These are phyloP conservation scores for Acrocalymma vagum DNA, from an alignment of 2,329 filamentous ascomycete species.

Conservation along the genomic window DNA sequence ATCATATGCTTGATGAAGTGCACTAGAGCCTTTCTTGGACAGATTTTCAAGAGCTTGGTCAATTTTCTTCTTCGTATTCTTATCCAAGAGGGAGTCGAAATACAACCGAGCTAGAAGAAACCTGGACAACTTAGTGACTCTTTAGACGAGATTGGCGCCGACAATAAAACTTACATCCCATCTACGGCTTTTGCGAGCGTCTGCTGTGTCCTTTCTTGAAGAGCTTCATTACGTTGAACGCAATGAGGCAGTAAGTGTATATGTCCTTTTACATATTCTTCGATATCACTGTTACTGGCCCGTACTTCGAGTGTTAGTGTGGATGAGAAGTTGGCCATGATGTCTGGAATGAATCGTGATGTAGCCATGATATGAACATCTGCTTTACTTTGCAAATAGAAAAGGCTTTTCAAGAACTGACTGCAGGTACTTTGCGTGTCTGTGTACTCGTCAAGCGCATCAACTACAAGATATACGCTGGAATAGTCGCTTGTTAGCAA, in stretches of 20 bases:
- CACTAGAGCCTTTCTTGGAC: conserved; percentile 29
- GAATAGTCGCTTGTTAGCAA: conserved; percentile 19
- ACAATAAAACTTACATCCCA: conserved; percentile 23
- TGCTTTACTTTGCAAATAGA: conserved; percentile 8
- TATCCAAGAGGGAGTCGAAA: conserved; percentile 39
- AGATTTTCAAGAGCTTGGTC: conserved; percentile 38
- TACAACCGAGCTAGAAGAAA: conserved; percentile 52
- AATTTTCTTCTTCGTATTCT: conserved; percentile 43
- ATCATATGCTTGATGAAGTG: conserved; percentile 51
- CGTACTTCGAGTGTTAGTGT: conserved; percentile 13
- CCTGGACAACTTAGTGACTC: conserved; percentile 29
- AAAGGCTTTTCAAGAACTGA: conserved; percentile 11
- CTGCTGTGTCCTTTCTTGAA: conserved; percentile 8
- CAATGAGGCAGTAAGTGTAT: conserved; percentile 10
- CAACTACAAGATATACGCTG: conserved; percentile 34
- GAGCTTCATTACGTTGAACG: conserved; percentile 6
- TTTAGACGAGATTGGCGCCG: background rate
- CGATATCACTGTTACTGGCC: conserved; percentile 19
- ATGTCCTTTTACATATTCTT: conserved; percentile 9
- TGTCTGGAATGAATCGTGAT: conserved; percentile 17
- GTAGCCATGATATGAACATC: conserved; percentile 17
- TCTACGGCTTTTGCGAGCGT: conserved; percentile 14
- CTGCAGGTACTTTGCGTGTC: conserved; percentile 10
- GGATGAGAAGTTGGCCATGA: conserved; percentile 8
- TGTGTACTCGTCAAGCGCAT: conserved; percentile 39